Evolutionary conservation across 176 grass and related monocot genomes (phyloP).

Genomic region (Triticum turgidum): DNA sequence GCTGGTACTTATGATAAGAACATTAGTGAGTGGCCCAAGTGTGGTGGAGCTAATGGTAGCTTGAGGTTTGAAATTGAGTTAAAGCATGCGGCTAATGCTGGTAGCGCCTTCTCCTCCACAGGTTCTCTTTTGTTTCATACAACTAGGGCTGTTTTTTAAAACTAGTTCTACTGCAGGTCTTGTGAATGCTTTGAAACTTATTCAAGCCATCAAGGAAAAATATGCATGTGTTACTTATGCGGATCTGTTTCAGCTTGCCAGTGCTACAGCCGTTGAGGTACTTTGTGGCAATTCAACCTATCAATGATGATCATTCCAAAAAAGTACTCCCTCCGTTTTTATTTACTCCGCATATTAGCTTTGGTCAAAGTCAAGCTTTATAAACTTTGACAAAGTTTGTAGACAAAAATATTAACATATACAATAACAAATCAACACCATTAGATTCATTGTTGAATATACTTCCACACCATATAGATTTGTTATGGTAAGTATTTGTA

Average conservation of each 20-base stretch:
- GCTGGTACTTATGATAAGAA: constrained; percentile 85
- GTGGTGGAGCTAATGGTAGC: constrained; percentile 87
- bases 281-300: not conserved
- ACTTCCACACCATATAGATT: no score
- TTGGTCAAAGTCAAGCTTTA: no score
- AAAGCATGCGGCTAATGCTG: constrained; percentile 79
- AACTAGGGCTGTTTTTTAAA: not conserved
- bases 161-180: constrained; percentile 42
- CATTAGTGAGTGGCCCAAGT: constrained; percentile 72
- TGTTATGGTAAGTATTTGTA: no score
- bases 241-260: constrained; percentile 92
- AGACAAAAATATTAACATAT: no score
- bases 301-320: not conserved
- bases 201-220: constrained; percentile 82
- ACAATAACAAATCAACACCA: no score
- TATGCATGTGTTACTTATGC: constrained; percentile 72
- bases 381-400: no score
- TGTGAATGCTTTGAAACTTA: constrained; percentile 80
- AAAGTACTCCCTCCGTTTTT: not conserved
- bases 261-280: constrained; percentile 93
- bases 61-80: constrained; percentile 82
- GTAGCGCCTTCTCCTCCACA: constrained; percentile 38
- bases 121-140: not conserved
- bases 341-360: no score
- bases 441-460: no score